Evolutionary conservation across 192 early-diverging fungal species (phyloP).

Genomic region (Entomortierella lignicola): DNA sequence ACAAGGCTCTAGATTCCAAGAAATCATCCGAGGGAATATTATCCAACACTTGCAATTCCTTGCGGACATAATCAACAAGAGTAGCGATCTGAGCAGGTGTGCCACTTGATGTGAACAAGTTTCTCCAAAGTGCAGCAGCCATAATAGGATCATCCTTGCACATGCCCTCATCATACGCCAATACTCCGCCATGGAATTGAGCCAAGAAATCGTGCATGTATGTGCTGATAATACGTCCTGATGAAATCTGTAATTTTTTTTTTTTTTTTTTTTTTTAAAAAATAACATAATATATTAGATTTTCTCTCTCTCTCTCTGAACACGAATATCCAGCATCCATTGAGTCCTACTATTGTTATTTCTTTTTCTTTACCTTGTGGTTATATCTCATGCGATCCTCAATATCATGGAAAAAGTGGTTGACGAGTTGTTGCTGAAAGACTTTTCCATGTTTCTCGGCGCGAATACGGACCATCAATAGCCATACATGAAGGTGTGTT

Average conservation of each 20-base stretch:
- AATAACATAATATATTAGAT: no score
- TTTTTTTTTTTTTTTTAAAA: no score
- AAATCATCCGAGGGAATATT: constrained; percentile 45
- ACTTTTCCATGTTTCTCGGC: constrained; percentile 78
- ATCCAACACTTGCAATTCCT: constrained; percentile 54
- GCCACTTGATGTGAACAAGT: constrained; percentile 53
- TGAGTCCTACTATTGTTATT: no score
- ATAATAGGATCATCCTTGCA: constrained; percentile 87
- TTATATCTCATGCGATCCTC: constrained; percentile 82
- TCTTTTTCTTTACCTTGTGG: constrained; percentile 88
- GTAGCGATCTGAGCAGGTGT: constrained; percentile 47
- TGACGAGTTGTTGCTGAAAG: constrained; percentile 88
- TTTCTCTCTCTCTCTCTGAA: no score
- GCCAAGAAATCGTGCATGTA: constrained; percentile 85
- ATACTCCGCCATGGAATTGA: constrained; percentile 87
- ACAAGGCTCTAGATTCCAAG: constrained; percentile 36
- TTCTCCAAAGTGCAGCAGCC: constrained; percentile 89
- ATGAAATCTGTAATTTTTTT: no score
- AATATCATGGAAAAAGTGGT: constrained; percentile 88
- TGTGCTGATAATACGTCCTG: constrained; percentile 76
- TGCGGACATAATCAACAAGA: constrained; percentile 56
- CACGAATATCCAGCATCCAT: no score
- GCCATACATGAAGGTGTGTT: constrained; percentile 93
- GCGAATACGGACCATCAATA: constrained; percentile 87
- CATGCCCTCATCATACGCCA: constrained; percentile 95